Conservation (phyloP, 495 filamentous ascomycete genomes). For the Penicillium salamii region DNA sequence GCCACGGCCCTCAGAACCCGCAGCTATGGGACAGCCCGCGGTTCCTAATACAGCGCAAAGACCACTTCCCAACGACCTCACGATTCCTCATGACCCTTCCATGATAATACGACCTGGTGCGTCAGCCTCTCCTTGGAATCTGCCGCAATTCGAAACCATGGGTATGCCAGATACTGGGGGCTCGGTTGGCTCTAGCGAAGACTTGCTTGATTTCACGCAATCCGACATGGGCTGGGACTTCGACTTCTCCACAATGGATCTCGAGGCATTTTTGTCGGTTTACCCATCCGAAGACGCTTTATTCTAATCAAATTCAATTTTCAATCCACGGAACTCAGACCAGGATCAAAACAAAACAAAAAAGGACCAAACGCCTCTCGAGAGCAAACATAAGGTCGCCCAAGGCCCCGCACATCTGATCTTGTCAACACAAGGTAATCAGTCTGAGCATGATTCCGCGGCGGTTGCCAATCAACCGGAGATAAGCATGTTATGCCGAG, state of each 20-base stretch:
- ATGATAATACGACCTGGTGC: conserved; percentile 10
- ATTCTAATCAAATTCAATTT: conserved; percentile 1
- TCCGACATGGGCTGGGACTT: conserved; percentile 47
- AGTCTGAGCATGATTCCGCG: no score
- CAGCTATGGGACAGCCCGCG: neutral
- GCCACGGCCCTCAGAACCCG: neutral
- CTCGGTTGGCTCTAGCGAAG: conserved; percentile 30
- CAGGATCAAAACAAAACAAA: no score
- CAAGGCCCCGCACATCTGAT: no score
- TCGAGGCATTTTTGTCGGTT: conserved; percentile 42
- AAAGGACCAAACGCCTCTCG: no score
- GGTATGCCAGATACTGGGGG: conserved; percentile 23
- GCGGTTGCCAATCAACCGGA: no score
- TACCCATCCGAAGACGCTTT: conserved; percentile 21
- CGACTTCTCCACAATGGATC: conserved; percentile 47
- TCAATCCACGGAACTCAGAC: no score
- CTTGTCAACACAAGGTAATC: no score
- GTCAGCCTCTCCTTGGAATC: conserved; percentile 22
- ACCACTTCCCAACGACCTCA: neutral
- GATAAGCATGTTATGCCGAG: no score
- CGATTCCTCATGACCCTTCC: neutral
- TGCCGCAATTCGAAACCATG: conserved; percentile 18
- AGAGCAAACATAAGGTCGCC: no score
- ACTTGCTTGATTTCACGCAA: conserved; percentile 41
- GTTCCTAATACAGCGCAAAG: neutral